These are phyloP conservation scores for Novymonas esmeraldas DNA, from an alignment of 208 protist genomes.

Conservation along the genomic window DNA sequence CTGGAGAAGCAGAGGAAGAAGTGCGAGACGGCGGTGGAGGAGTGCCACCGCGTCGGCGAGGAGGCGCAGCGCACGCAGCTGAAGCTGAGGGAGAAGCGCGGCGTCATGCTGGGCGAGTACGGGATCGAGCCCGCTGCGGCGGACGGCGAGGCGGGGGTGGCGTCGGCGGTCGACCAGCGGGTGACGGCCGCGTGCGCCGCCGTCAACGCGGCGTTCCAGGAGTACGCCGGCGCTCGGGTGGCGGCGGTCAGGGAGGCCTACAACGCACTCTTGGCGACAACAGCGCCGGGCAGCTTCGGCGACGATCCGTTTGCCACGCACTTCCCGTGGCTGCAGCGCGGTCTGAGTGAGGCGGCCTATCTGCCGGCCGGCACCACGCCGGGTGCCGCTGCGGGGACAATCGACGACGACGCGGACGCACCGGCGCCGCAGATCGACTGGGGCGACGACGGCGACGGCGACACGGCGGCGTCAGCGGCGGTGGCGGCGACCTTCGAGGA, in stretches of 20 bases:
- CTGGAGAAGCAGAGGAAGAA: slow-evolving; percentile 63
- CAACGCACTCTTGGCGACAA: slow-evolving; percentile 27
- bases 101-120: slow-evolving; percentile 42
- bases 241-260: slow-evolving; percentile 43
- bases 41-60: slow-evolving; percentile 60
- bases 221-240: slow-evolving; percentile 33
- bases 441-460: slow-evolving; percentile 46
- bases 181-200: slow-evolving; percentile 29
- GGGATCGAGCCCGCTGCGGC: slow-evolving; percentile 19
- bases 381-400: background rate
- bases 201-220: slow-evolving; percentile 34
- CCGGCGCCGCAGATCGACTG: slow-evolving; percentile 63
- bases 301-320: slow-evolving; percentile 44
- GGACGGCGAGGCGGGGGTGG: slow-evolving; percentile 21
- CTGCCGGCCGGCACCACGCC: slow-evolving; percentile 1
- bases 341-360: slow-evolving; percentile 27
- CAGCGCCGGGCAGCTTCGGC: slow-evolving; percentile 37
- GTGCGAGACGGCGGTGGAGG: slow-evolving; percentile 39
- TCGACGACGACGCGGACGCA: slow-evolving; percentile 5
- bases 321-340: slow-evolving; percentile 63
- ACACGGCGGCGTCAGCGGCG: background rate
- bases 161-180: slow-evolving; percentile 39
- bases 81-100: slow-evolving; percentile 39
- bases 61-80: slow-evolving; percentile 41
- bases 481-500: no score